Evolutionary conservation across 805 yeast species (phyloP), one percentile per base, ranked within the genome.

Genomic region (Kodamaea laetipori): DNA sequence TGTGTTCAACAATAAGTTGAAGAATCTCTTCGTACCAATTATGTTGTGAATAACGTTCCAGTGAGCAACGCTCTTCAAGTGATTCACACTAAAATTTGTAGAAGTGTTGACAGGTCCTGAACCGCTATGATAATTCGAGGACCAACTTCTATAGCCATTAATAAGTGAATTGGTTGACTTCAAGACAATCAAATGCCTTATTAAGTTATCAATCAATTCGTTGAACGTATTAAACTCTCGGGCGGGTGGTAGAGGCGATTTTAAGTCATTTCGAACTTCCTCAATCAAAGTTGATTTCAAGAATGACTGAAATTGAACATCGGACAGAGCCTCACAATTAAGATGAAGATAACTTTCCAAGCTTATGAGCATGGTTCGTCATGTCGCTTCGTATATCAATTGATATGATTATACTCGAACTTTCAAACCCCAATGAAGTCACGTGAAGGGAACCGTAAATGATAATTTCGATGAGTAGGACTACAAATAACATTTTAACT

Each of bases 11-110:
- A 81, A 12, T 15, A 81, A 36, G 6, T 66, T 44, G 4, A 70
- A 37, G 52, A 81, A 80, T 1, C 45, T 43, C 1, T 45, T 44
- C 6, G 59, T 54, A 0, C 83, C 84, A 1, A 80, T 48, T 1
- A 60, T 23, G 2, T 44, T 46, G 44, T 64, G 76, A 0, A 81
- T 34, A 2, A 54, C 48, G 23, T 67, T 67, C 80, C 86, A 81
- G 2, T 56, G 48, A 3, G 63, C 51, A 3, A 66, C 15, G 1
- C 25, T 55, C 45, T 78, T 80, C 13, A 84, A 48, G 1, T 57
- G 41, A 12, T 67, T 61, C 2, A 69, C 67, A 17, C 61, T 60
- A n/a, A 71, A 60, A 47, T 56, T 61, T 2, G 55, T 54, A 18
- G 44, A 47, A 1, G 63, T 58, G 45, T 72, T 77, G 6, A 62